Evolutionary conservation across 139 green algal species (phyloP), one percentile per base, ranked within the genome.

Genomic region (Chlamydomonas sp.): DNA sequence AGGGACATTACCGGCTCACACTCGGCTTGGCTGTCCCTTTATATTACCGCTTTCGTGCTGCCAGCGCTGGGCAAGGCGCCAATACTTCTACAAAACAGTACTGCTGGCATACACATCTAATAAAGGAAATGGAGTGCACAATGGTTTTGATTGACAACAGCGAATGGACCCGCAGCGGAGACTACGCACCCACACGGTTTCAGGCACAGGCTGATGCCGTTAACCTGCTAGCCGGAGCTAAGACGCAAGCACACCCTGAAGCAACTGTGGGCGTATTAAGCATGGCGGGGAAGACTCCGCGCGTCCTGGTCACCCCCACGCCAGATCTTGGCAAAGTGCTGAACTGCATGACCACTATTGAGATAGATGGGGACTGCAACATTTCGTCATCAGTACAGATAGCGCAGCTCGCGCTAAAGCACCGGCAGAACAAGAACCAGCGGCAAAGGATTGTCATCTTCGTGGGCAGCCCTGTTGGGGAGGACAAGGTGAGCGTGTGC

Each of bases 371-470:
- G 8, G 89, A 96, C 49, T 89, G 94, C 63, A 97, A 99, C 88
- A 86, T 99, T 12, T 80, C 93, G 1, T 95, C 96, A 3, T 92
- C 95, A 0, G 94, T 99, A 10, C 97, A 99, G 90, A 98, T 99
- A 49, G 98, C 98, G 6, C 98, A 99, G 92, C 96, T 99, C 63
- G 98, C 98, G 4, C 93, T 99, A 15, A 99, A 99, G 90, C 98
- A 99, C 89, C 86, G 98, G 9, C 97, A 99, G 90, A 99, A 99
- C 95, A 99, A 99, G 90, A 99, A 99, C 89, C 98, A 99, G 92
- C 91, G 98, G 62, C 98, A 99, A 93, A 89, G 98, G 6, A 97
- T 99, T 60, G 98, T 99, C 58, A 93, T 99, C 61, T 99, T 99
- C 89, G 90, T 96, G 1, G 98, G 97, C 77, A 98, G 95, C 89